Base-by-base conservation (phyloP, 805 yeast genomes). In the Hanseniaspora mollemarum region DNA sequence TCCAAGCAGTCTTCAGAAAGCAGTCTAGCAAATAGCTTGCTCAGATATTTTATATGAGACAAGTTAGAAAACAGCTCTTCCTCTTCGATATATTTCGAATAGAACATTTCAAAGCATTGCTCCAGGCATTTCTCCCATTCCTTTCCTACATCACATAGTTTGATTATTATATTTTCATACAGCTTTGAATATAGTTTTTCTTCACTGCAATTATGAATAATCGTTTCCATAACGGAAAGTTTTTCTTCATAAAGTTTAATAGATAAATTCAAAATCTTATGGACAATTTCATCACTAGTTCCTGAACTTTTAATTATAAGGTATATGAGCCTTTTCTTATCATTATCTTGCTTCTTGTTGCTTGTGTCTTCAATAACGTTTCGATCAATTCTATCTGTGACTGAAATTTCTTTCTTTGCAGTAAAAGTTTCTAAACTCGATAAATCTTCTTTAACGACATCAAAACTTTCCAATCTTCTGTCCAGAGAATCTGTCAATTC, bases 221-320 rank as follows among this genome's bases (percentile, higher is more conserved):
- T 66, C 76, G 84, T 83, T 56, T 83, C 87, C 7, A 76, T 78
- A 13, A 86, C 70, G 56, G 75, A 74, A 4, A 64, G 64, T 56
- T 80, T 76, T 41, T 75, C 70, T 8, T 68, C 62, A 31, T 26
- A 9, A 13, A 57, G 61, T 0, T 67, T 65, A 13, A 72, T 67
- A 8, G 71, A 59, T 12, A 84, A 59, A 59, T 74, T 76, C 37
- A 84, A 57, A 5, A 92, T 66, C 62, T 88, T 88, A 63, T 88
- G 97, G 1, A 86, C 87, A 0, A 95, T 90, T 68, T 92, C 98
- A 57, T 86, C 95, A 4, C 88, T 79, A 0, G 94, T 81, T 81
- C 90, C 76, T 54, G 95, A 80, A 21, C 96, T 86, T 81, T 85
- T 87, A 9, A 92, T 69, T 0, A 90, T 81, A 26, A 88, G 67